Percentiles rank a stretch among this genome's conserved stretches.
These are phyloP conservation scores for Vanderwaltozyma polyspora DNA, from an alignment of 805 yeast genomes.

Conservation along the genomic window DNA sequence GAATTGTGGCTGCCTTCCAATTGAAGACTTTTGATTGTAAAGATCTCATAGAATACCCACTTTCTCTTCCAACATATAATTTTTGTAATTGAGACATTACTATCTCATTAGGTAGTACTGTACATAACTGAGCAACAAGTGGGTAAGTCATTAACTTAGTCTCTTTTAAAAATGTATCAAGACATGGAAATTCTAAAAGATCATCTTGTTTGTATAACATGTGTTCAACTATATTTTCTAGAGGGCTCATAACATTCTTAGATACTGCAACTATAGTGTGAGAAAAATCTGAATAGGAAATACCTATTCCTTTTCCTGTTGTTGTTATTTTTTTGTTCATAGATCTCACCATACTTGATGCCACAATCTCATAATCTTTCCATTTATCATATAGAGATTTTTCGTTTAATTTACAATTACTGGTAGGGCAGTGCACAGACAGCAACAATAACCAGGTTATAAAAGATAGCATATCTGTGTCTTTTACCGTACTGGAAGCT, in stretches of 20 bases:
- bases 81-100: constrained; percentile 26
- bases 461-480: constrained; percentile 32
- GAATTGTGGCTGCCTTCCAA: constrained; percentile 80
- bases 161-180: constrained; percentile 1
- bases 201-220: constrained; percentile 28
- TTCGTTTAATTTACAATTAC: constrained; percentile 24
- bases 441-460: constrained; percentile 40
- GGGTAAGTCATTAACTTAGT: constrained; percentile 22
- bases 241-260: constrained; percentile 36
- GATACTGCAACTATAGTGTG: constrained; percentile 24
- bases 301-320: constrained; percentile 8
- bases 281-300: constrained; percentile 28
- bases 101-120: constrained; percentile 28
- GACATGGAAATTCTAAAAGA: constrained; percentile 7
- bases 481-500: constrained; percentile 29
- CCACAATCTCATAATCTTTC: constrained; percentile 33
- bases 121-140: constrained; percentile 32
- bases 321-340: constrained; percentile 31
- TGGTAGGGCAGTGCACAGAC: constrained; percentile 28
- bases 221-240: constrained; percentile 35
- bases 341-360: constrained; percentile 38
- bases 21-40: constrained; percentile 75
- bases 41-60: constrained; percentile 80
- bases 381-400: constrained; percentile 26
- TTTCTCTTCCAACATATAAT: constrained; percentile 56